These are phyloP conservation scores for Sarcomyxa edulis DNA, from an alignment of 768 basidiomycete species.

Conservation along the genomic window DNA sequence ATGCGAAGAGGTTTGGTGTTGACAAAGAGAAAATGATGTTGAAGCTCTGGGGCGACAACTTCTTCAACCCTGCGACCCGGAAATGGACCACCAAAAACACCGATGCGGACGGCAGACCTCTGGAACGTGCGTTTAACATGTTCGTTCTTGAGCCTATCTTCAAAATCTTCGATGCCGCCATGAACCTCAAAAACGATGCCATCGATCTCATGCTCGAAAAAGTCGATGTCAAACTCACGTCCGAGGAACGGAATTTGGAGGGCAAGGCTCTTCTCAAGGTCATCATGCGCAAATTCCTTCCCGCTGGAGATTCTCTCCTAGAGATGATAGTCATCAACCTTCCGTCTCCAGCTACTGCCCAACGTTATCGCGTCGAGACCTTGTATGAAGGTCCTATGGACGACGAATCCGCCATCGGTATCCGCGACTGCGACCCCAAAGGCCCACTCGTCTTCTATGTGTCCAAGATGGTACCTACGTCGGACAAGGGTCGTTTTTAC, in stretches of 20 bases:
- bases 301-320: conserved; percentile 94
- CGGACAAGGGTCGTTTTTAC: conserved; percentile 99
- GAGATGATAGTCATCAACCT: conserved; percentile 99
- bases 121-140: conserved; percentile 96
- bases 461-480: conserved; percentile 99
- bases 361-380: conserved; percentile 97
- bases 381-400: conserved; percentile 99
- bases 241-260: conserved; percentile 89
- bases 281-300: conserved; percentile 98
- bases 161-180: conserved; percentile 95
- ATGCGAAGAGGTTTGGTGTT: conserved; percentile 98
- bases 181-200: conserved; percentile 98
- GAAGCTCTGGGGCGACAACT: conserved; percentile 99
- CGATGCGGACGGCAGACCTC: conserved; percentile 75
- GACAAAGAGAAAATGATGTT: conserved; percentile 97
- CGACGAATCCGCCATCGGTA: conserved; percentile 96
- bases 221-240: conserved; percentile 85
- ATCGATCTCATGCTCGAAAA: conserved; percentile 85
- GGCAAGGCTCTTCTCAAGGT: conserved; percentile 95
- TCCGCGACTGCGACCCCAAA: conserved; percentile 94
- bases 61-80: conserved; percentile 92
- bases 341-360: conserved; percentile 93
- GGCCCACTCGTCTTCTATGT: conserved; percentile 96
- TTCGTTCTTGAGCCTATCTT: conserved; percentile 99
- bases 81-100: conserved; percentile 86